Conservation (phyloP, 2,329 filamentous ascomycete genomes). For the Ophiostoma angusticollis region DNA sequence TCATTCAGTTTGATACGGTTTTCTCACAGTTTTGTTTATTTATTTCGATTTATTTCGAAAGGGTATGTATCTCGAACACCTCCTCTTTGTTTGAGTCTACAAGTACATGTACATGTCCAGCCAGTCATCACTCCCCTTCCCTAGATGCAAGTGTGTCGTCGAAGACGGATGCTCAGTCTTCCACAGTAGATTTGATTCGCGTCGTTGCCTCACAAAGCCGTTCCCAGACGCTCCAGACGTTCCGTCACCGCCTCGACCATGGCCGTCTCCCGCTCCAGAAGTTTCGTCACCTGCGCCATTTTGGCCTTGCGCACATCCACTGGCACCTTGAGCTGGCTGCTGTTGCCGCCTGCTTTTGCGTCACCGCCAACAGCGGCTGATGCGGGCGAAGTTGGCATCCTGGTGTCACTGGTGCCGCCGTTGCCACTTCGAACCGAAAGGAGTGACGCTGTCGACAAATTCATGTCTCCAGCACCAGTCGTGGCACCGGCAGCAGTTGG, state of each 20-base stretch:
- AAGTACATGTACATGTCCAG: no score
- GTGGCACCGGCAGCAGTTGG: not conserved
- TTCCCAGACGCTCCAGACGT: constrained; percentile 44
- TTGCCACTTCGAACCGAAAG: constrained; percentile 9
- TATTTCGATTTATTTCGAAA: no score
- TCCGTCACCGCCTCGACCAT: constrained; percentile 54
- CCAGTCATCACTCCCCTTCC: no score
- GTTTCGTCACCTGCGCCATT: constrained; percentile 47
- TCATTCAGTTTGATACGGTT: no score
- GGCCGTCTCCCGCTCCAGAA: constrained; percentile 54
- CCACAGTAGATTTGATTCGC: no score
- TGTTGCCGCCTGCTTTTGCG: no score
- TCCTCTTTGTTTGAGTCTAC: no score
- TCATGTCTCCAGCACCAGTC: constrained; percentile 3
- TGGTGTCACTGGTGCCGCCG: constrained; percentile 4
- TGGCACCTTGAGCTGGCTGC: constrained; percentile 34
- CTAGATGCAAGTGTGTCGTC: no score
- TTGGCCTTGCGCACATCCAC: constrained; percentile 49
- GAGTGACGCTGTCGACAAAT: constrained; percentile 6
- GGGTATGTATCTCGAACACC: no score
- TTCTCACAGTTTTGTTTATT: no score
- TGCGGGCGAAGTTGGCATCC: constrained; percentile 8
- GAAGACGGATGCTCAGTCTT: no score
- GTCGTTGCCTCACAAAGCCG: constrained; percentile 11
- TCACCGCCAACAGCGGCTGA: no score